phyloP scores from a whole-genome alignment of 2,329 filamentous ascomycete species.

The Colletotrichum cereale region DNA sequence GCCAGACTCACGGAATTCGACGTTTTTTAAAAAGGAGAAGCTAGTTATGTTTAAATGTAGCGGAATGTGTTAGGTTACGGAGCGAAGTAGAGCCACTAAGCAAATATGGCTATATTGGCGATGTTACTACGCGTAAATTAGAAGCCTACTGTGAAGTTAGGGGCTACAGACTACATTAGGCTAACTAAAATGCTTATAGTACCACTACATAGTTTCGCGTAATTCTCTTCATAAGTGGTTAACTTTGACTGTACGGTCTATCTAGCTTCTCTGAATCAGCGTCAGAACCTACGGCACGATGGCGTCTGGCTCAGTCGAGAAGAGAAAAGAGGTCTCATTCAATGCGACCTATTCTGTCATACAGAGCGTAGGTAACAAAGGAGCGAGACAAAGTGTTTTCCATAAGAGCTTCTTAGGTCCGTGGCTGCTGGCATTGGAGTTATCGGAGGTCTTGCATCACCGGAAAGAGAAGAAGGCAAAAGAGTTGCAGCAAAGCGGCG shows the following conservation, averaged over 20 bases:
- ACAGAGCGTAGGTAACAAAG: neutral
- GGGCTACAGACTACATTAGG: too few relatives aligned
- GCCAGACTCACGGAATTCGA: too few relatives aligned
- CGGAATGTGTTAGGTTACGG: too few relatives aligned
- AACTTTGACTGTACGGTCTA: too few relatives aligned
- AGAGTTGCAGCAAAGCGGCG: neutral
- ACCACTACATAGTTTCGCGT: neutral
- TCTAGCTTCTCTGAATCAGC: neutral
- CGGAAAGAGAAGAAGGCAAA: conserved; percentile 38
- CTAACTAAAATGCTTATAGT: too few relatives aligned
- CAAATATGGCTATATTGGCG: too few relatives aligned
- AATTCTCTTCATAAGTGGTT: neutral
- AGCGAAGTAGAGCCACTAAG: too few relatives aligned
- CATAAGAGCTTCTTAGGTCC: conserved; percentile 31
- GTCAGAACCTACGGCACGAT: neutral
- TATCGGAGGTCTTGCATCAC: conserved; percentile 41
- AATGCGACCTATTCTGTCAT: neutral
- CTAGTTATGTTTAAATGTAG: too few relatives aligned
- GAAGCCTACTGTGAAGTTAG: too few relatives aligned
- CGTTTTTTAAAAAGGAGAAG: too few relatives aligned
- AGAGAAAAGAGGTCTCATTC: neutral
- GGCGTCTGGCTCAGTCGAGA: neutral
- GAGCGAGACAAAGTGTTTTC: conserved; percentile 19
- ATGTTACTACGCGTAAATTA: too few relatives aligned
- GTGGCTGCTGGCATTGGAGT: conserved; percentile 41